Evolutionary conservation across 73 alveolate species (phyloP).

Genomic region (Halteria grandinella): DNA sequence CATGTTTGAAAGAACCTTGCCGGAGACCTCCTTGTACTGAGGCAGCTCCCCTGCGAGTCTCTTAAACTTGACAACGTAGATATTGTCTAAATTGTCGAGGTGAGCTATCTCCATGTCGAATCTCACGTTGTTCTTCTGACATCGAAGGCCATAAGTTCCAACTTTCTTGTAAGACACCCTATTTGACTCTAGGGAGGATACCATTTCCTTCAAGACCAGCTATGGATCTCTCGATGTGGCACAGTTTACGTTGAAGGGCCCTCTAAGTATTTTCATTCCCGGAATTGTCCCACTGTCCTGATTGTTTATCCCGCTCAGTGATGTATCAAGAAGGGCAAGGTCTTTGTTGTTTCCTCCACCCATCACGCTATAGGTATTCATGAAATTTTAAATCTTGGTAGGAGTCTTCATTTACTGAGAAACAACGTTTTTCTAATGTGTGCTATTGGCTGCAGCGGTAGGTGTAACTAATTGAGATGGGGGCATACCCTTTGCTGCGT

Average conservation of each 20-base stretch:
- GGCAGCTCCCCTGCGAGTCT: slow-evolving; percentile 56
- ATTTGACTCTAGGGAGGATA: slow-evolving; percentile 40
- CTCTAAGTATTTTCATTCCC: slow-evolving; percentile 61
- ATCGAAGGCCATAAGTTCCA: slow-evolving; percentile 42
- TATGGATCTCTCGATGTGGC: slow-evolving; percentile 59
- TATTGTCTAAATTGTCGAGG: slow-evolving; percentile 50
- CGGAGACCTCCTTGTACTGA: slow-evolving; percentile 50
- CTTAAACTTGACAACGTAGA: slow-evolving; percentile 47
- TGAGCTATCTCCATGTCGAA: slow-evolving; percentile 71
- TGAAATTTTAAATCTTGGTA: no score
- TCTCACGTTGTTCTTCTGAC: slow-evolving; percentile 62
- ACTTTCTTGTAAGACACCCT: slow-evolving; percentile 44
- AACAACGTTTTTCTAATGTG: no score
- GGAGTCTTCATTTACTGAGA: slow-evolving; percentile 58
- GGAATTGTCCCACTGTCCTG: no score
- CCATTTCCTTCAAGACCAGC: slow-evolving; percentile 56
- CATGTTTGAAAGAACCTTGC: slow-evolving; percentile 49
- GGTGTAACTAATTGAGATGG: slow-evolving; percentile 11
- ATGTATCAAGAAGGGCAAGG: no score
- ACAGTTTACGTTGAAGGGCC: slow-evolving; percentile 69
- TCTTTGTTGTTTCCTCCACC: no score
- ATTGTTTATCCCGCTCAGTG: no score
- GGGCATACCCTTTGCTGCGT: slow-evolving; percentile 37
- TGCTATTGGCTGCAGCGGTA: slow-evolving; percentile 1
- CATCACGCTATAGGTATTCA: no score